Evolutionary conservation across 2,329 filamentous ascomycete genomes (phyloP).

Genomic region (Pseudonectria foliicola): DNA sequence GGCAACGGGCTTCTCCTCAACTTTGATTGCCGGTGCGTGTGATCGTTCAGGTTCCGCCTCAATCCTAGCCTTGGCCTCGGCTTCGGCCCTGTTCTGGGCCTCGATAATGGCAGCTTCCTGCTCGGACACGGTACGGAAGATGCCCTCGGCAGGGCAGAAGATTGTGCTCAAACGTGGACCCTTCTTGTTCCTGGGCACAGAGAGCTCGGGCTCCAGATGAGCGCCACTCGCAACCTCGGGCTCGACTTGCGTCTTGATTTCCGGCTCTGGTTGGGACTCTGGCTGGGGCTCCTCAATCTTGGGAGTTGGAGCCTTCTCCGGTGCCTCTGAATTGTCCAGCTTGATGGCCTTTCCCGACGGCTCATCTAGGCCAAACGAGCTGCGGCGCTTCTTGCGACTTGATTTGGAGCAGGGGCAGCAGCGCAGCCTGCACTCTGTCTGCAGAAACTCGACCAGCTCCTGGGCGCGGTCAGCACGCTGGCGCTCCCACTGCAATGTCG

Average conservation of each 20-base stretch:
- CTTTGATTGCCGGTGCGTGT: constrained; percentile 1
- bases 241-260: not conserved
- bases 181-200: constrained; percentile 25
- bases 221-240: constrained; percentile 2
- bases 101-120: constrained; percentile 41
- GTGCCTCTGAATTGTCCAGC: constrained; percentile 26
- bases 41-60: constrained; percentile 4
- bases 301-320: constrained; percentile 11
- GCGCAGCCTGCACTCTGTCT: constrained; percentile 64
- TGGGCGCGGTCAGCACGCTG: constrained; percentile 61
- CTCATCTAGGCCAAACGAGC: constrained; percentile 17
- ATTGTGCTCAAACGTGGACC: constrained; percentile 45
- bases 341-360: constrained; percentile 27
- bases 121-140: constrained; percentile 54
- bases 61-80: constrained; percentile 7
- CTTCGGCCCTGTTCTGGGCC: constrained; percentile 21
- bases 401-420: constrained; percentile 54
- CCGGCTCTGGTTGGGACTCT: constrained; percentile 3
- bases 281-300: constrained; percentile 14
- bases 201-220: constrained; percentile 7
- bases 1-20: constrained; percentile 18
- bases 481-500: constrained; percentile 50
- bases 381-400: constrained; percentile 17
- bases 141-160: constrained; percentile 55
- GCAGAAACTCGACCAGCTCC: constrained; percentile 68